Evolutionary conservation across 2,329 filamentous ascomycete species (phyloP).

Genomic region (Fusarium albosuccineum): DNA sequence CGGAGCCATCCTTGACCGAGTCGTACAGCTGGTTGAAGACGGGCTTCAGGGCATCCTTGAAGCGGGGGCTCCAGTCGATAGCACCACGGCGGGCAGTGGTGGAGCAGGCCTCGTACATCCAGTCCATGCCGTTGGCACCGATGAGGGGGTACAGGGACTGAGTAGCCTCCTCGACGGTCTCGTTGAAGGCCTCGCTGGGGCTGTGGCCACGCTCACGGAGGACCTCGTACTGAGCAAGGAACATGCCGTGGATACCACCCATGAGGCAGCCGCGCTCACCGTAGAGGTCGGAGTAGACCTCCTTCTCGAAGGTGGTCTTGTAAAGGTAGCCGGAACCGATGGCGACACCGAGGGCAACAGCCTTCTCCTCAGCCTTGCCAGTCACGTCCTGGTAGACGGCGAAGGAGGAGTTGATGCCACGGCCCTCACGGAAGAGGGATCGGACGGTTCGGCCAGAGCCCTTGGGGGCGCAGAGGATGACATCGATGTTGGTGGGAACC

Average conservation of each 20-base stretch:
- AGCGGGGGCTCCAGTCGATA: conserved; percentile 97
- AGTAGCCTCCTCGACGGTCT: conserved; percentile 99
- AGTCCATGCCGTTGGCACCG: conserved; percentile 98
- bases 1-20: conserved; percentile 88
- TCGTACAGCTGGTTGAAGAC: conserved; percentile 98
- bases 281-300: conserved; percentile 99
- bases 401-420: conserved; percentile 99
- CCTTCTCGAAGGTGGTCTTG: conserved; percentile 99
- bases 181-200: conserved; percentile 99
- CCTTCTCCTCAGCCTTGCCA: conserved; percentile 98
- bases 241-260: conserved; percentile 99
- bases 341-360: conserved; percentile 94
- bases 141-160: conserved; percentile 98
- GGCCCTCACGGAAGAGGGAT: conserved; percentile 98
- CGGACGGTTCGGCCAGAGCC: conserved; percentile 98
- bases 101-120: conserved; percentile 99
- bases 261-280: conserved; percentile 99
- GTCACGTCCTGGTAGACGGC: conserved; percentile 99
- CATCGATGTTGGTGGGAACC: conserved; percentile 93
- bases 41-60: conserved; percentile 99
- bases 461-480: conserved; percentile 99
- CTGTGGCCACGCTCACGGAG: conserved; percentile 98
- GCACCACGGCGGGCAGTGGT: conserved; percentile 98
- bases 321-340: conserved; percentile 99
- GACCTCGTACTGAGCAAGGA: conserved; percentile 99